These are phyloP conservation scores for Cyclotella sp. DNA, from an alignment of 108 stramenopile genomes.

Conservation along the genomic window DNA sequence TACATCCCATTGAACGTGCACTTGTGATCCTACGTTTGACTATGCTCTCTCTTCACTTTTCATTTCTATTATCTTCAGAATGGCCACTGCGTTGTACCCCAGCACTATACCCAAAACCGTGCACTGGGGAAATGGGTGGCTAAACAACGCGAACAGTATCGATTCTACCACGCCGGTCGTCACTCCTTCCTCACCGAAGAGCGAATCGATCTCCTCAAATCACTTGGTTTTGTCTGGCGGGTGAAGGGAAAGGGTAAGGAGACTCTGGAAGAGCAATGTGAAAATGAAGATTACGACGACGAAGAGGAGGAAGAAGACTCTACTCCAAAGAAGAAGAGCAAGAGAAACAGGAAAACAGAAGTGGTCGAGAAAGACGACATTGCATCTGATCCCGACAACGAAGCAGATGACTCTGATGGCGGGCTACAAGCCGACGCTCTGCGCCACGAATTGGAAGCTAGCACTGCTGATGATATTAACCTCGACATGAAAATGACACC, in stretches of 20 bases:
- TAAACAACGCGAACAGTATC: constrained; percentile 80
- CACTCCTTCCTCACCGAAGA: constrained; percentile 83
- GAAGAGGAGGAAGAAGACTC: background rate
- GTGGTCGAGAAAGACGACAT: too few relatives aligned
- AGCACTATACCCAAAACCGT: constrained; percentile 60
- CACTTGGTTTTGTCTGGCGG: constrained; percentile 69
- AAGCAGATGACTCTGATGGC: background rate
- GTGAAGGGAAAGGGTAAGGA: constrained; percentile 52
- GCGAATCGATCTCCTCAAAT: constrained; percentile 69
- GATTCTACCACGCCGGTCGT: constrained; percentile 57
- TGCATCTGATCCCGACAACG: background rate
- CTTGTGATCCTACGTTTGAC: too few relatives aligned
- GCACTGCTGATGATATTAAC: too few relatives aligned
- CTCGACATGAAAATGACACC: too few relatives aligned
- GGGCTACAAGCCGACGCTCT: background rate
- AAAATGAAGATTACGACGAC: background rate
- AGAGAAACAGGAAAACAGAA: too few relatives aligned
- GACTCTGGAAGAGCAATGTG: background rate
- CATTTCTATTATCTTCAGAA: constrained; percentile 4
- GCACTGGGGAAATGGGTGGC: constrained; percentile 85
- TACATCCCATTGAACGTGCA: too few relatives aligned
- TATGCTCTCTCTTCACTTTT: background rate
- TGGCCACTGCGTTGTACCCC: constrained; percentile 65
- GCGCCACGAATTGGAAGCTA: background rate
- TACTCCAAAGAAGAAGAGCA: background rate